Percentiles rank a stretch among this genome's conserved stretches.
These are phyloP conservation scores for Flaveria floridana DNA, from an alignment of 140 eudicot genomes.

Conservation along the genomic window DNA sequence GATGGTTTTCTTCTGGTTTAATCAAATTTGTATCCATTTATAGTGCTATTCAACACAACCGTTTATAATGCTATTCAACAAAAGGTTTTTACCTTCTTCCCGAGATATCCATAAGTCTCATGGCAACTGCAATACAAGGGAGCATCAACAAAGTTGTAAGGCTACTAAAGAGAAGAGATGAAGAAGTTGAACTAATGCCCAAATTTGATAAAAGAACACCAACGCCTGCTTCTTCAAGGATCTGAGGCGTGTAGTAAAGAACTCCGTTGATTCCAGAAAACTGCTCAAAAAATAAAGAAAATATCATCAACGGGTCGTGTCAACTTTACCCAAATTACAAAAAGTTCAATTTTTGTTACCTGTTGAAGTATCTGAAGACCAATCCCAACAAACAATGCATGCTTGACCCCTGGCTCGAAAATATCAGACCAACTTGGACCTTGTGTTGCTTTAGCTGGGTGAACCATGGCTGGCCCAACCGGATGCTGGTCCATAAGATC, in stretches of 20 bases:
- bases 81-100: constrained; percentile 65
- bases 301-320: neutral
- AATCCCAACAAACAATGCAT: constrained; percentile 46
- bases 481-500: constrained; percentile 43
- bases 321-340: constrained; percentile 11
- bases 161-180: constrained; percentile 77
- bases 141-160: constrained; percentile 77
- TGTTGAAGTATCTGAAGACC: constrained; percentile 57
- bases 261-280: constrained; percentile 93
- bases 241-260: constrained; percentile 93
- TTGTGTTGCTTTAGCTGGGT: constrained; percentile 36
- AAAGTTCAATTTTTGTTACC: constrained; percentile 29
- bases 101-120: constrained; percentile 86
- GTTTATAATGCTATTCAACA: neutral
- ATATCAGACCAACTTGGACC: constrained; percentile 39
- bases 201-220: constrained; percentile 68
- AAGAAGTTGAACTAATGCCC: constrained; percentile 66
- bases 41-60: neutral
- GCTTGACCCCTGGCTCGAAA: constrained; percentile 46
- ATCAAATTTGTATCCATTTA: neutral
- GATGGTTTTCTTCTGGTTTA: neutral
- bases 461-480: constrained; percentile 43
- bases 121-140: constrained; percentile 85
- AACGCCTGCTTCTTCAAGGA: constrained; percentile 92
- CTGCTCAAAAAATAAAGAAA: constrained; percentile 43